Evolutionary conservation across 1,284 basidiomycete genomes (phyloP), one percentile per base, ranked within the genome.

Genomic region (Naganishia sp.): DNA sequence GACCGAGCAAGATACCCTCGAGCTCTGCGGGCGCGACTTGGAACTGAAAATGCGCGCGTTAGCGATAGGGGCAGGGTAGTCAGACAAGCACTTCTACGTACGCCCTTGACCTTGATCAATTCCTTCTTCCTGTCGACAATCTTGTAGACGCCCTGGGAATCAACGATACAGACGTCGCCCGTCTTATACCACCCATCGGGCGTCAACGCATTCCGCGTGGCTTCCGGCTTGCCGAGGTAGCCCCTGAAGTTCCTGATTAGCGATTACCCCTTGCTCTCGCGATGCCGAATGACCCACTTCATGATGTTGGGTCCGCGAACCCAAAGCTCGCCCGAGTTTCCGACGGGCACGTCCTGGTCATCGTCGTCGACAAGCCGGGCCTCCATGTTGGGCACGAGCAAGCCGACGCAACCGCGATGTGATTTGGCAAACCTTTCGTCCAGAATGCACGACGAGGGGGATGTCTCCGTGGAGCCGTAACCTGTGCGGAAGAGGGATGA

Each of bases 21-120:
- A 93, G 82, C 72, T 92, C 90, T 0, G 91, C 90, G 0, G 90
- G 90, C 0, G 91, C 86, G n/a, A 93, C 90, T 88, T 65, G 33
- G 54, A 53, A 59, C 52, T 53, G 44, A 33, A 54, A 33, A 54
- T 28, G 31, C 7, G 36, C 13, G 36, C 36, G 36, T 39, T 39
- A 39, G 36, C 36, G 36, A 28, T 13, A 3, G 4, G 36, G 36
- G 3, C 2, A 7, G 36, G 13, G 13, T 6, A 13, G 36, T 39
- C 36, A 13, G 36, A 7, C 36, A 13, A 39, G 36, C 36, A 39
- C 7, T 7, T n/a, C 23, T 9, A 63, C 61, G 36, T 21, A 63
- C 61, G 39, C 79, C 79, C 67, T 81, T 81, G 70, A 92, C 92
- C 76, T 92, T 92, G 81, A 93, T 90, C 33, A 92, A 78, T 74